A percentile compares a stretch with the other conserved stretches of the same genome.
Evolutionary conservation across 805 yeast species (phyloP).

Genomic region (Tetrapisispora phaffii): DNA sequence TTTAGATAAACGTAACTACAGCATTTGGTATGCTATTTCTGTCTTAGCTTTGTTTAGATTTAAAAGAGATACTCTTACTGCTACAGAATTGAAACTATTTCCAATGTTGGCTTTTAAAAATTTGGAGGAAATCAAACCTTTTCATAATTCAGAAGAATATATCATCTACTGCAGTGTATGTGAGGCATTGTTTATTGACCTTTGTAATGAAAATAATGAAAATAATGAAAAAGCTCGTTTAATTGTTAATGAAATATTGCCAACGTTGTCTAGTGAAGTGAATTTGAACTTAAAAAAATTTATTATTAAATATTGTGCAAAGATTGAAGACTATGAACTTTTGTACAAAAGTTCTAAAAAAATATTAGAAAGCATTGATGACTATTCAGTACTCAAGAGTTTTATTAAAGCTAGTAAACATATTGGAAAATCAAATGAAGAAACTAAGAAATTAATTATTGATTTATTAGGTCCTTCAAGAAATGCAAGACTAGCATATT

Average conservation of each 20-base stretch:
- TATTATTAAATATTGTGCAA: conserved; percentile 39
- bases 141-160: conserved; percentile 51
- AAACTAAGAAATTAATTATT: conserved; percentile 26
- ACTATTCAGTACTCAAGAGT: conserved; percentile 36
- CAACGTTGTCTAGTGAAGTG: conserved; percentile 23
- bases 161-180: conserved; percentile 49
- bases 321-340: conserved; percentile 34
- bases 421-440: conserved; percentile 36
- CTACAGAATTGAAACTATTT: conserved; percentile 41
- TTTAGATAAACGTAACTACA: conserved; percentile 23
- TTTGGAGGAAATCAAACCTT: conserved; percentile 43
- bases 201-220: conserved; percentile 13
- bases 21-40: conserved; percentile 49
- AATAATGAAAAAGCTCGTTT: conserved; percentile 27
- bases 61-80: conserved; percentile 29
- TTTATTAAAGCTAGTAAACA: conserved; percentile 51
- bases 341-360: conserved; percentile 36
- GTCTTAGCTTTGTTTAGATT: conserved; percentile 34
- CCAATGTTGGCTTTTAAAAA: conserved; percentile 54
- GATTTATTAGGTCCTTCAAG: conserved; percentile 33
- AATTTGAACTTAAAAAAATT: conserved; percentile 58
- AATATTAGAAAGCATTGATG: conserved; percentile 53
- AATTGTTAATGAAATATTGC: conserved; percentile 30
- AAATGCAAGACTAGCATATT: conserved; percentile 45
- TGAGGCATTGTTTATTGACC: conserved; percentile 19